Evolutionary conservation across 768 basidiomycete species (phyloP), one percentile per base, ranked within the genome.

Genomic region (Hygrocybe coccinea): DNA sequence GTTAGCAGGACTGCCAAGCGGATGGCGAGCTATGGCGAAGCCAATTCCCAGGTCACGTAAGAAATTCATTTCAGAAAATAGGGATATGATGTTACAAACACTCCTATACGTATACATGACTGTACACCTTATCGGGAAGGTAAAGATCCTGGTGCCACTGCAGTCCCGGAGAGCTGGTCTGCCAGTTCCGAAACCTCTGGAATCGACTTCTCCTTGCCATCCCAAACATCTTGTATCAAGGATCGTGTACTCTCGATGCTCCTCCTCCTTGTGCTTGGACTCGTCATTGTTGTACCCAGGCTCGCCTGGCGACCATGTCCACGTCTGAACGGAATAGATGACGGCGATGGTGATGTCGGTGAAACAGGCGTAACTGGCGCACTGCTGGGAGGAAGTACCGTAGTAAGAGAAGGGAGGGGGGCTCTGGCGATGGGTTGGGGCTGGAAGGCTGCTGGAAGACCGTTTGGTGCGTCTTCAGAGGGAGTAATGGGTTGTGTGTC

Each of bases 231-330:
- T 71, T 94, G 87, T 65, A 98, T 95, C 67, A 97, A 81, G 59
- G 87, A 87, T 78, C 95, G 93, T 51, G 97, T 98, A 68, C 89
- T 94, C 77, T 97, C 95, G 69, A 98, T 70, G 67, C 89, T 92
- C 69, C 95, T 76, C 71, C 95, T 77, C 60, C 97, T 76, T 49
- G 87, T 98, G 69, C 91, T 94, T 12, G 97, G 95, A 64, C 87
- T 90, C 50, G 95, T 95, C 84, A 86, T 88, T 60, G 95, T 97
- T 60, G 95, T 97, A 3, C 95, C 95, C 59, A 97, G 70, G 65
- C 91, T 94, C 50, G 86, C 84, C 64, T 89, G 84, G 43, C 91
- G 79, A 2, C 78, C 79, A 62, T 89, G 89, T 12, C 88, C 84
- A 38, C 87, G 82, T 58, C 80, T 82, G 79, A 84, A 86, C 6